Percentiles rank a stretch among this genome's conserved stretches.
These are phyloP conservation scores for Trametopsis cervina DNA, from an alignment of 768 basidiomycete genomes.

Conservation along the genomic window DNA sequence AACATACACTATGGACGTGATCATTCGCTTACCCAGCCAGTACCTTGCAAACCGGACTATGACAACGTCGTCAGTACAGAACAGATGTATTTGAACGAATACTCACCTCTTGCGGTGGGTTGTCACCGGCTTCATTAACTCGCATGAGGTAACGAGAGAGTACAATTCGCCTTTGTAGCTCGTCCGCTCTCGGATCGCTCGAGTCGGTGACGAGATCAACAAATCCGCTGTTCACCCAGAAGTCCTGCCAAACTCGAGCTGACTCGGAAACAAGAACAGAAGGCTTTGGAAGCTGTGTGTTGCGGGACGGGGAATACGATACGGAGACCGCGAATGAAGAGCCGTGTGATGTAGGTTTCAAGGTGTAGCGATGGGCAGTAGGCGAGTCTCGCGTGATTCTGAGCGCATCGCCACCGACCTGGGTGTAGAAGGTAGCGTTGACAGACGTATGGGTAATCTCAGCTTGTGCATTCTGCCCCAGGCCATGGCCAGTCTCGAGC, in stretches of 20 bases:
- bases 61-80: conserved; percentile 1
- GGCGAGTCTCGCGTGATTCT: conserved; percentile 36
- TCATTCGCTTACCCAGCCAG: conserved; percentile 46
- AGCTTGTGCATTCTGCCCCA: conserved; percentile 22
- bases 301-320: conserved; percentile 22
- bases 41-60: conserved; percentile 48
- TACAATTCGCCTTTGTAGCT: conserved; percentile 50
- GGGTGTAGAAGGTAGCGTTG: conserved; percentile 34
- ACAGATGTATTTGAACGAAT: background rate
- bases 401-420: conserved; percentile 34
- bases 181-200: conserved; percentile 41
- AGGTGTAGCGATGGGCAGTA: conserved; percentile 38
- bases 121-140: conserved; percentile 51
- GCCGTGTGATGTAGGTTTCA: conserved; percentile 27
- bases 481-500: conserved; percentile 17
- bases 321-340: conserved; percentile 32
- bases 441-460: conserved; percentile 37
- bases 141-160: conserved; percentile 49
- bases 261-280: conserved; percentile 29
- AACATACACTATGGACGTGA: background rate
- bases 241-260: conserved; percentile 34
- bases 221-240: conserved; percentile 44
- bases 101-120: conserved; percentile 51
- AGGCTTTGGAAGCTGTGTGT: conserved; percentile 17
- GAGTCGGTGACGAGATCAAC: conserved; percentile 46